phyloP scores from a whole-genome alignment of 2,329 filamentous ascomycete genomes.

The Colletotrichum tabaci region DNA sequence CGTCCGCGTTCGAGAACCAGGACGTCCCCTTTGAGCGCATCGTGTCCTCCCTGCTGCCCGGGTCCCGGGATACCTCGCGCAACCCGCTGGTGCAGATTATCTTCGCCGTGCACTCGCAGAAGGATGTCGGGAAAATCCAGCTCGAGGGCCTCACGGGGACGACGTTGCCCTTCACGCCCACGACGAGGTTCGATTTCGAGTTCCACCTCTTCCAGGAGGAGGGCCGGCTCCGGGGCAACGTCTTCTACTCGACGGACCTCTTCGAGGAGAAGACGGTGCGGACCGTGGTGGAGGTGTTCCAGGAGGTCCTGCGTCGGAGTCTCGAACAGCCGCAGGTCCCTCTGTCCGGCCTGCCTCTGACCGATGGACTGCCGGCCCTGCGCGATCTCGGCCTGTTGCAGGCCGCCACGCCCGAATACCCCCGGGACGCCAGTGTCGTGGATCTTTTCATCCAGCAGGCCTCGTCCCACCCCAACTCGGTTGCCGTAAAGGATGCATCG shows the following conservation, averaged over 20 bases:
- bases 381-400: slow-evolving; percentile 37
- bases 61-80: slow-evolving; percentile 24
- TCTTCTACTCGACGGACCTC: slow-evolving; percentile 42
- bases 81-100: slow-evolving; percentile 30
- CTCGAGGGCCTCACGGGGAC: slow-evolving; percentile 16
- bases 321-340: slow-evolving; percentile 7
- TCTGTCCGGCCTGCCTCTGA: slow-evolving; percentile 1
- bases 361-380: slow-evolving; percentile 21
- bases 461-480: slow-evolving; percentile 5
- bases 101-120: slow-evolving; percentile 23
- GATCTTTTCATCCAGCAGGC: slow-evolving; percentile 46
- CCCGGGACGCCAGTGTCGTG: slow-evolving; percentile 43
- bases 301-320: slow-evolving; percentile 1
- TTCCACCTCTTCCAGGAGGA: slow-evolving; percentile 46
- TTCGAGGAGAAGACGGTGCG: slow-evolving; percentile 41
- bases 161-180: slow-evolving; percentile 5
- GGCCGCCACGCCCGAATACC: slow-evolving; percentile 29
- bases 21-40: slow-evolving; percentile 39
- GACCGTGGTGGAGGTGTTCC: slow-evolving; percentile 42
- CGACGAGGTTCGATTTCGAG: slow-evolving; percentile 21
- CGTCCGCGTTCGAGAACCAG: slow-evolving; percentile 44
- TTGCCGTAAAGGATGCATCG: slow-evolving; percentile 44
- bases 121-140: slow-evolving; percentile 16
- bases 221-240: slow-evolving; percentile 24
- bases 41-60: slow-evolving; percentile 13